phyloP scores from a whole-genome alignment of 2,329 filamentous ascomycete genomes.

The Colletotrichum liriopes region DNA sequence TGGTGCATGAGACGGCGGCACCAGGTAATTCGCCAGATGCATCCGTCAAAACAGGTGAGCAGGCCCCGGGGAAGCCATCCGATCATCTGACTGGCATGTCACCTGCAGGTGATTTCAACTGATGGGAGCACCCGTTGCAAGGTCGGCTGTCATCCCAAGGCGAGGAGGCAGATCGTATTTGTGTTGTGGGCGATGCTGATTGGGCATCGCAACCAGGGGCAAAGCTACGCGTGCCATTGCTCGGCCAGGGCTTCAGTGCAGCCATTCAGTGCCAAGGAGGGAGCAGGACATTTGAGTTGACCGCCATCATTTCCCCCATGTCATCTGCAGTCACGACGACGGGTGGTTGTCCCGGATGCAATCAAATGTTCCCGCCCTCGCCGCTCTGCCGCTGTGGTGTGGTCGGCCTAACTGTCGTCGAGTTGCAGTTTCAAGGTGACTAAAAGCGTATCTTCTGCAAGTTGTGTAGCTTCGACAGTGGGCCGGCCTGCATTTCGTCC shows the following conservation, averaged over 20 bases:
- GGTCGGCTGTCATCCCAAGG: slow-evolving; percentile 12
- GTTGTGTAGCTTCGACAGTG: slow-evolving; percentile 32
- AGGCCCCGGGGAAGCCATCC: slow-evolving; percentile 42
- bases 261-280: slow-evolving; percentile 24
- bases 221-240: slow-evolving; percentile 32
- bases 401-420: not conserved
- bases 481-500: slow-evolving; percentile 42
- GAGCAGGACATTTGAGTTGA: slow-evolving; percentile 21
- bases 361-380: slow-evolving; percentile 10
- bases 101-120: slow-evolving; percentile 35
- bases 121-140: slow-evolving; percentile 39
- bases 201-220: slow-evolving; percentile 16
- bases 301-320: slow-evolving; percentile 24
- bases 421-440: slow-evolving; percentile 5
- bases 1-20: not conserved
- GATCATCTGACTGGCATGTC: slow-evolving; percentile 32
- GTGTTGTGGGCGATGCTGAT: slow-evolving; percentile 28
- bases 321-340: slow-evolving; percentile 27
- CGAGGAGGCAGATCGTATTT: slow-evolving; percentile 8
- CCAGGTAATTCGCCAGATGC: slow-evolving; percentile 24
- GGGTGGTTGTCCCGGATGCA: slow-evolving; percentile 35
- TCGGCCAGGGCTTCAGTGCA: slow-evolving; percentile 34
- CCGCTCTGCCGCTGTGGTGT: not conserved
- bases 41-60: slow-evolving; percentile 18
- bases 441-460: slow-evolving; percentile 24